Base-by-base conservation (phyloP, 1,139 yeast genomes). In the Candida tunisiensis region DNA sequence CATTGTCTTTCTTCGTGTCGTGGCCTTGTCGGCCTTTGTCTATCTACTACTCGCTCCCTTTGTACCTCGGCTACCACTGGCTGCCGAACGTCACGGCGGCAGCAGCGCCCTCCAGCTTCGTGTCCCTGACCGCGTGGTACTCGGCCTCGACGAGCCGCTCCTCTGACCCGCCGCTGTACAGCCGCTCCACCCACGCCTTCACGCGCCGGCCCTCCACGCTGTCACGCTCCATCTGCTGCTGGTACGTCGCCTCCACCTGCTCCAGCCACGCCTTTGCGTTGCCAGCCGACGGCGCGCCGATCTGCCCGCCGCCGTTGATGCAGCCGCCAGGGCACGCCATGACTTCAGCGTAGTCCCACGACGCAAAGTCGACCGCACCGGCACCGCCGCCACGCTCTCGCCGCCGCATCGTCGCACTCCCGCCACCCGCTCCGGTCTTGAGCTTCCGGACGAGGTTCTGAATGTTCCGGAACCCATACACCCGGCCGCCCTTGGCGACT, bases 281-380 rank as follows among this genome's bases (percentile, higher is more conserved):
- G 6, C 42, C 30, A 11, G 35, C 40, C 4, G 37, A 48, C 0
- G 78, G 70, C 19, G 65, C 57, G 13, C 65, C 60, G 21, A 79
- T 72, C 43, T 83, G 88, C 0, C 99, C 99, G 11, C 98, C 96
- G 6, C 99, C 99, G 44, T 88, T 88, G 32, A 85, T 78, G 45
- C 98, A 88, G 1, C 98, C 99, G 21, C 80, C 82, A 3, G 98
- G 98, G 49, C 98, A 88, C 1, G 98, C 98, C 95, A 83, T 85
- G 20, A 88, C 78, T 43, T 88, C 98, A 4, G 88, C 82, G 42
- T 78, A 80, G 37, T 82, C 92, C 41, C 80, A 74, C 25, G 58
- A 62, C 1, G 72, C 70, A 1, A 29, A 19, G n/a, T 34, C 30
- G 13, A 31, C 31, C 6, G 37, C 30, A 4, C 36, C 26, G 4